Base-by-base conservation (phyloP, 371 early-diverging fungal species). In the Umbelopsis sp. region DNA sequence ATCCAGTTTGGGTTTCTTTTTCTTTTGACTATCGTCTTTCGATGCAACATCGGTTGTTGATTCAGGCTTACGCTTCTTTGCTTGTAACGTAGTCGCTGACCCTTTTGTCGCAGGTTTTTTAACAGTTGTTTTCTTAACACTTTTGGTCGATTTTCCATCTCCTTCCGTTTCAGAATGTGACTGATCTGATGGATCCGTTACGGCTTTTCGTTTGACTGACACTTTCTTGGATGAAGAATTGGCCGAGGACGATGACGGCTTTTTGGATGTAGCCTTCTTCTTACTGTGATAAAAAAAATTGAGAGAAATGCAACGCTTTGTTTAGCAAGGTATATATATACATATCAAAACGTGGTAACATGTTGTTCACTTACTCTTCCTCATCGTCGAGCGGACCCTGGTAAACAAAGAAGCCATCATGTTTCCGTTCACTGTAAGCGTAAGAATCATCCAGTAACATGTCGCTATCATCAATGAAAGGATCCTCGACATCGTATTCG, bases 401-500 rank as follows among this genome's bases (percentile, higher is more conserved):
- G 62, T 78, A 86, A 1, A 77, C 84, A 70, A 81, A 84, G 29
- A 80, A 84, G 10, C 82, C 82, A 20, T 76, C 74, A 35, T 73
- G 68, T 50, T 80, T 79, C n/a, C 80, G 78, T 11, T 71, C 63
- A 0, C 70, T 65, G 66, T 77, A 75, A 10, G 79, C 77, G 14
- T 65, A 46, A 44, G 79, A 74, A 12, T 82, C 72, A 45, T 84
- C 80, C 52, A 81, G 66, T 69, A 84, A 69, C 76, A 80, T 79
- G n/a, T 84, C 84, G 65, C 84, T 84, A 50, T 84, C 84, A 45
- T 84, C 84, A 66, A 84, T 84, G 63, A 84, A 84, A 22, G 81
- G 82, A 72, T 84, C 84, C 32, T 80, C 82, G 38, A 80, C 73
- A 45, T 84, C 84, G 46, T 84, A 84, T 0, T 78, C 74, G 35